Conservation (phyloP, 495 filamentous ascomycete genomes). For the Penicillium coprophilum region DNA sequence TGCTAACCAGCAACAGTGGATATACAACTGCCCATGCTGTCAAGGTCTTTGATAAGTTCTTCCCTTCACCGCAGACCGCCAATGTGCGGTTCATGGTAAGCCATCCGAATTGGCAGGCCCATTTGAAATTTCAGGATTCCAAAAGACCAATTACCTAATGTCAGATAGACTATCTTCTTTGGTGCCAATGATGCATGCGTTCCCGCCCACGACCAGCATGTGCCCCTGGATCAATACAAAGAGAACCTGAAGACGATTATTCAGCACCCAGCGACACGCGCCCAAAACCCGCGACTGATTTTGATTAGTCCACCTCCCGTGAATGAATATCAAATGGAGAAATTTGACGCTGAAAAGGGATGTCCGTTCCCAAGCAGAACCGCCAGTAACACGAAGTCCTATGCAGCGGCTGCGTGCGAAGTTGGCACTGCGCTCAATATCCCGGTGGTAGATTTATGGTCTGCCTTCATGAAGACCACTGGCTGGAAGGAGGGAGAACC, state of each 20-base stretch:
- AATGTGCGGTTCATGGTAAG: conserved; percentile 67
- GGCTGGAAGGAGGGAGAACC: conserved; percentile 60
- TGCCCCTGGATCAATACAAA: conserved; percentile 71
- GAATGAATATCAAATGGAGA: conserved; percentile 67
- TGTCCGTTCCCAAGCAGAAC: conserved; percentile 53
- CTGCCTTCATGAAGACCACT: conserved; percentile 63
- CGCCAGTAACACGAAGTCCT: conserved; percentile 62
- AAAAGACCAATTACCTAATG: conserved; percentile 7
- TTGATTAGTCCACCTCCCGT: conserved; percentile 78
- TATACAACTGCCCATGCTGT: conserved; percentile 68
- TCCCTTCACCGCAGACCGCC: conserved; percentile 55
- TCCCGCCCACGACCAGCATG: conserved; percentile 62
- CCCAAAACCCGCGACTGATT: conserved; percentile 71
- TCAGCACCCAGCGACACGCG: conserved; percentile 62
- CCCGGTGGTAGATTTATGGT: conserved; percentile 73
- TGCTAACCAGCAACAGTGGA: conserved; percentile 46
- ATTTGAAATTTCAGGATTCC: conserved; percentile 1
- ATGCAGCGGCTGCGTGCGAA: conserved; percentile 67
- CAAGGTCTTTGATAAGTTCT: conserved; percentile 55
- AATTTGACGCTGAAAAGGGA: conserved; percentile 27
- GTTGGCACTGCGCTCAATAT: conserved; percentile 63
- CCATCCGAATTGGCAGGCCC: neutral
- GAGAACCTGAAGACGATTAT: conserved; percentile 68
- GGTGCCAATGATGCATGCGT: conserved; percentile 84
- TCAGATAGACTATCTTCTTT: conserved; percentile 68